These are phyloP conservation scores for Fragaria vesca DNA, from an alignment of 306 rosid genomes.

Conservation along the genomic window DNA sequence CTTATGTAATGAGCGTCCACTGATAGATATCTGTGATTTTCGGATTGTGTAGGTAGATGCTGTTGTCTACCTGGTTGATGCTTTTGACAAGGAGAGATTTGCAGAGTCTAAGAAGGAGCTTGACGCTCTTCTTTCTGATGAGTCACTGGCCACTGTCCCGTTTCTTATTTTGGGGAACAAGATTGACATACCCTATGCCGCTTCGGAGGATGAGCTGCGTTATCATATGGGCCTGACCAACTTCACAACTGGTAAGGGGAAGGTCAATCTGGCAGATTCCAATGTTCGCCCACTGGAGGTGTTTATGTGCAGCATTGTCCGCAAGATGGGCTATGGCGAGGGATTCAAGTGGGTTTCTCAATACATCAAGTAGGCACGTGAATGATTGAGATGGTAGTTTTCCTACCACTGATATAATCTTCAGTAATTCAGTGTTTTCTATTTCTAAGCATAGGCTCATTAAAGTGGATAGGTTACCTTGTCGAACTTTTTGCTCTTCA, in stretches of 20 bases:
- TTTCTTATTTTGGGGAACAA: constrained; percentile 82
- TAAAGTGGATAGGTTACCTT: constrained; percentile 41
- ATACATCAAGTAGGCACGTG: constrained; percentile 59
- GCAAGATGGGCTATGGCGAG: constrained; percentile 89
- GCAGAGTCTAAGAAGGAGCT: constrained; percentile 71
- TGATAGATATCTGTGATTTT: background rate
- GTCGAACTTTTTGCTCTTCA: constrained; percentile 25
- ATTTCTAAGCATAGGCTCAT: constrained; percentile 19
- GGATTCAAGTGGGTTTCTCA: constrained; percentile 88
- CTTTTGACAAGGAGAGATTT: constrained; percentile 68
- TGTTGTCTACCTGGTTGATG: constrained; percentile 76
- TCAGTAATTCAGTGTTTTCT: background rate
- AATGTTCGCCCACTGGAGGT: constrained; percentile 76
- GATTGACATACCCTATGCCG: constrained; percentile 74
- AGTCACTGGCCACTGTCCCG: constrained; percentile 58
- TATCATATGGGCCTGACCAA: constrained; percentile 57
- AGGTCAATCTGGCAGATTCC: constrained; percentile 55
- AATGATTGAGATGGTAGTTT: constrained; percentile 18
- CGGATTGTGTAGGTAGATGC: constrained; percentile 63
- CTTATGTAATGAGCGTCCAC: background rate
- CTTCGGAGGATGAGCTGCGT: constrained; percentile 78
- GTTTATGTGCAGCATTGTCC: constrained; percentile 91
- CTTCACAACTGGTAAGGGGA: constrained; percentile 85
- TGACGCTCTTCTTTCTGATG: constrained; percentile 77
- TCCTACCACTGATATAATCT: constrained; percentile 11